Conservation (phyloP, 202 grass and related monocot species). For the Elaeis oleifera region DNA sequence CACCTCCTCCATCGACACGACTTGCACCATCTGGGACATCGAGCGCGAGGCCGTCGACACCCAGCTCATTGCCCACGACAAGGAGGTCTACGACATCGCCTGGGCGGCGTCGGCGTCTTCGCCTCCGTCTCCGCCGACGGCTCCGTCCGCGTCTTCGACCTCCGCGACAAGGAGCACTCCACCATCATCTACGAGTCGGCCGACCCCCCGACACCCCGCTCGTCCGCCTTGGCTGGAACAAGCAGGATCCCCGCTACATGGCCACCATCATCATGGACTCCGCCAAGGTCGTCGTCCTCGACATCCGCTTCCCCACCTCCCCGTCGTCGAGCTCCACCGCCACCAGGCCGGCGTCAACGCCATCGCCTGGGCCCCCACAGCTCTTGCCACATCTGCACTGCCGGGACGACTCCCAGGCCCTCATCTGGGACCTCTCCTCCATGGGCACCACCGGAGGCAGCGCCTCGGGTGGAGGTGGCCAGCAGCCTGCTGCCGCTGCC, state of each 20-base stretch:
- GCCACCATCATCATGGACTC: constrained; percentile 96
- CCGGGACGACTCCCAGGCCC: constrained; percentile 86
- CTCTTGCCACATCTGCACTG: constrained; percentile 91
- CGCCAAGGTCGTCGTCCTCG: constrained; percentile 80
- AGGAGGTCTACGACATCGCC: constrained; percentile 94
- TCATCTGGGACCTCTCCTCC: constrained; percentile 92
- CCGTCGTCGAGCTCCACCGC: constrained; percentile 81
- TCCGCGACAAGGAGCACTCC: constrained; percentile 95
- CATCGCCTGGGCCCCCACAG: constrained; percentile 81
- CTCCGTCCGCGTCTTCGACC: constrained; percentile 88
- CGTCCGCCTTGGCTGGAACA: constrained; percentile 87
- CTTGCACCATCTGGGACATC: constrained; percentile 91
- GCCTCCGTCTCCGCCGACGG: constrained; percentile 87
- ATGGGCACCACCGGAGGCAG: constrained; percentile 46
- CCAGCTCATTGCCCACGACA: constrained; percentile 93
- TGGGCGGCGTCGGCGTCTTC: constrained; percentile 84
- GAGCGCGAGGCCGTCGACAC: constrained; percentile 85
- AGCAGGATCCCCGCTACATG: constrained; percentile 98
- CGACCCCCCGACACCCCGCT: constrained; percentile 45
- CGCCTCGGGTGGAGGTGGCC: constrained; percentile 17
- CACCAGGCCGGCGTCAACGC: constrained; percentile 83
- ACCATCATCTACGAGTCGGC: constrained; percentile 90
- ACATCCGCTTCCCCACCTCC: constrained; percentile 87
- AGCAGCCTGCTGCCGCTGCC: constrained; percentile 10
- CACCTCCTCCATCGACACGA: constrained; percentile 77